These are phyloP conservation scores for Lachnellula willkommii DNA, from an alignment of 2,329 filamentous ascomycete genomes.

Conservation along the genomic window DNA sequence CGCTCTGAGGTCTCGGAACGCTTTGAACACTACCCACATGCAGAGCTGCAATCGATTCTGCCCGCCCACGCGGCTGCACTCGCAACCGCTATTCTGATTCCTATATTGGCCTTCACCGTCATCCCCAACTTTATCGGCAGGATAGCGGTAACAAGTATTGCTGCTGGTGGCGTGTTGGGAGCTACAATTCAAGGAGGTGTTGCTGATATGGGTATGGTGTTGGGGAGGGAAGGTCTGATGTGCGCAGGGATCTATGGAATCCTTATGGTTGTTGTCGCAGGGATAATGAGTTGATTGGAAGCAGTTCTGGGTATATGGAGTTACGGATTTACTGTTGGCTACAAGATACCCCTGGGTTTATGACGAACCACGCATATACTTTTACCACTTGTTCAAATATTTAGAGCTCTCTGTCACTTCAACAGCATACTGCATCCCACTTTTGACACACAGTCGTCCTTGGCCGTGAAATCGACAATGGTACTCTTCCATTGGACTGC, in stretches of 20 bases:
- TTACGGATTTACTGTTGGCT: not conserved
- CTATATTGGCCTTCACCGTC: slow-evolving; percentile 53
- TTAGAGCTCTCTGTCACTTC: too few relatives aligned
- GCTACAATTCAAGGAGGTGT: slow-evolving; percentile 20
- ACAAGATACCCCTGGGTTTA: not conserved
- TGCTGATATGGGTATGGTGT: slow-evolving; percentile 6
- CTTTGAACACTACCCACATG: slow-evolving; percentile 21
- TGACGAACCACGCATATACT: not conserved
- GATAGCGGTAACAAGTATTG: slow-evolving; percentile 51
- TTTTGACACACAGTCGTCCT: too few relatives aligned
- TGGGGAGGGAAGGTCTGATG: slow-evolving; percentile 20
- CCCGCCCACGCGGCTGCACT: slow-evolving; percentile 39
- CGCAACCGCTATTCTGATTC: slow-evolving; percentile 50
- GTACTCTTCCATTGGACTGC: too few relatives aligned
- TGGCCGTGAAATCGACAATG: too few relatives aligned
- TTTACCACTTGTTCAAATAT: too few relatives aligned
- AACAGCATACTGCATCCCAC: too few relatives aligned
- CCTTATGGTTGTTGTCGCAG: slow-evolving; percentile 28
- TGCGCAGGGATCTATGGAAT: slow-evolving; percentile 26
- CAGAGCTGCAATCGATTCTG: slow-evolving; percentile 20
- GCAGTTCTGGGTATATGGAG: not conserved
- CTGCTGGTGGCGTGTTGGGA: slow-evolving; percentile 40
- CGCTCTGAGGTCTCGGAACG: too few relatives aligned
- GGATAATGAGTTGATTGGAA: slow-evolving; percentile 15
- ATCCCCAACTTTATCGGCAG: slow-evolving; percentile 52